Evolutionary conservation across 106 monocot genomes (phyloP).

Genomic region (Hemerocallis citrina): DNA sequence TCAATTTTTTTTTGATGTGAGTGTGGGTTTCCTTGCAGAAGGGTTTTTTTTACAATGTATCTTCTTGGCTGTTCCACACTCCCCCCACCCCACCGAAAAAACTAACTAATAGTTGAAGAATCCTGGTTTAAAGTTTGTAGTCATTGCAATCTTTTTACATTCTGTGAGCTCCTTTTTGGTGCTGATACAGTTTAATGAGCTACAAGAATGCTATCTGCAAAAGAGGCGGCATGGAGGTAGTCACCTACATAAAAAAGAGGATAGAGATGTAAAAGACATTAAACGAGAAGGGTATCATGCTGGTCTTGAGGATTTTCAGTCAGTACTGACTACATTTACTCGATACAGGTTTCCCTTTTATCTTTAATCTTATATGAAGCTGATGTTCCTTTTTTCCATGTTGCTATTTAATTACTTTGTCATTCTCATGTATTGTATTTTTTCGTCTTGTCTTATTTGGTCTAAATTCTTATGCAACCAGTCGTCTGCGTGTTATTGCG

Average conservation of each 20-base stretch:
- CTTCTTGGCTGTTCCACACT: too few relatives aligned
- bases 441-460: neutral
- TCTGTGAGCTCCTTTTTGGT: conserved; percentile 6
- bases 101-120: too few relatives aligned
- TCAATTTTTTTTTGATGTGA: too few relatives aligned
- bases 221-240: conserved; percentile 52
- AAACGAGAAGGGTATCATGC: conserved; percentile 77
- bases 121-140: neutral
- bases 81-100: too few relatives aligned
- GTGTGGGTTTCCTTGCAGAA: too few relatives aligned
- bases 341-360: conserved; percentile 62
- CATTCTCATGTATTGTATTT: neutral
- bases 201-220: conserved; percentile 95
- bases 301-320: conserved; percentile 96
- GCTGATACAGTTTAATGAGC: conserved; percentile 74
- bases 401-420: neutral
- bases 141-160: conserved; percentile 1
- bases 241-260: conserved; percentile 43
- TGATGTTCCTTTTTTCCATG: neutral
- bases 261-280: conserved; percentile 43
- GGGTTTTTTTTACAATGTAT: too few relatives aligned
- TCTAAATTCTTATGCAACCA: conserved; percentile 16
- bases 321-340: conserved; percentile 91
- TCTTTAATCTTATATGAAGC: neutral
- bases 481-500: conserved; percentile 90